Percentiles rank a stretch among this genome's conserved stretches.
Conservation (phyloP, 768 basidiomycete genomes). For the Pleurotus cornucopiae region DNA sequence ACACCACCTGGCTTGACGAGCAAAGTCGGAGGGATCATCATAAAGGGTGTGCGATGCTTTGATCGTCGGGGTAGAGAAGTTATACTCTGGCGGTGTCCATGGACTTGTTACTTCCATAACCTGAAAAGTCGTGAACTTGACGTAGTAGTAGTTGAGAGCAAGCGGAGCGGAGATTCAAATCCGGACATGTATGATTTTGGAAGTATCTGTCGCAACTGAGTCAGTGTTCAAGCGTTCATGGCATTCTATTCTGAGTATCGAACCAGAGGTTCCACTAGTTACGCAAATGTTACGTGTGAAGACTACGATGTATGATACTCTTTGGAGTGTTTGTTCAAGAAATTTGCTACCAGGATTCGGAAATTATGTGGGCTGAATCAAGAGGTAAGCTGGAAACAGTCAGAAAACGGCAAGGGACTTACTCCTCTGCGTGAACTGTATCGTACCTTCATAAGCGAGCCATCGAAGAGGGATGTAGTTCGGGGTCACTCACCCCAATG, state of each 20-base stretch:
- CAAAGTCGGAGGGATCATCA: background rate
- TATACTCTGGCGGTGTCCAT: background rate
- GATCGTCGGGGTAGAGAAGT: background rate
- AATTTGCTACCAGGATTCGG: slow-evolving; percentile 1
- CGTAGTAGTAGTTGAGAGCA: background rate
- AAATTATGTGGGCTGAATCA: slow-evolving; percentile 1
- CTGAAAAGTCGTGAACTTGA: background rate
- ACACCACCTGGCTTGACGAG: slow-evolving; percentile 5
- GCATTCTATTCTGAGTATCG: no score
- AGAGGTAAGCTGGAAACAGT: background rate
- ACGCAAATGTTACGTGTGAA: no score
- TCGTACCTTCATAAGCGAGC: background rate
- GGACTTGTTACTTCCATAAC: background rate
- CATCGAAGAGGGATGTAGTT: background rate
- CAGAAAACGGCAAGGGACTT: slow-evolving; percentile 10
- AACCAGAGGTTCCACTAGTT: no score
- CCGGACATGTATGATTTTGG: background rate
- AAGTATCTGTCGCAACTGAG: background rate
- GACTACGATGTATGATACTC: background rate
- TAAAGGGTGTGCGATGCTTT: background rate
- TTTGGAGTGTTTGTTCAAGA: background rate
- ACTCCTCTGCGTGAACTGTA: slow-evolving; percentile 80
- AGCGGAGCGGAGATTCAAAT: background rate
- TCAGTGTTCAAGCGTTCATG: no score
- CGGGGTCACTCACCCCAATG: slow-evolving; percentile 73